A percentile compares a stretch with the other conserved stretches of the same genome.
These are phyloP conservation scores for Elymus sibiricus DNA, from an alignment of 176 grass and related monocot species.

Conservation along the genomic window DNA sequence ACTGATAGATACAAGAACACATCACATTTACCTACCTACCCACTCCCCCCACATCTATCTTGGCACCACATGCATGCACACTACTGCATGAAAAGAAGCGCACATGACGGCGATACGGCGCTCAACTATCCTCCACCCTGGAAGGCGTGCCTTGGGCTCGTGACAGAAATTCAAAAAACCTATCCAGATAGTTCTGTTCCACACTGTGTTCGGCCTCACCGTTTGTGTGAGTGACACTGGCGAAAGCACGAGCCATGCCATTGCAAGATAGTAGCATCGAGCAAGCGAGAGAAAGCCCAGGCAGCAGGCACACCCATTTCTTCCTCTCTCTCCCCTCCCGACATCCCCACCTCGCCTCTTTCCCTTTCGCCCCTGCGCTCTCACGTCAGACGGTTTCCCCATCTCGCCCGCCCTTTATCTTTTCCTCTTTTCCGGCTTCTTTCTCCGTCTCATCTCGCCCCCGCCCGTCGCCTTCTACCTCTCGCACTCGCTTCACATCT, in stretches of 20 bases:
- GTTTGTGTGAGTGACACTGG: not conserved
- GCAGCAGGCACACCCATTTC: not conserved
- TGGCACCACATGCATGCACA: not conserved
- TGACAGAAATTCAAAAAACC: not conserved
- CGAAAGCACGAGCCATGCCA: not conserved
- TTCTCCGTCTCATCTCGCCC: constrained; percentile 4
- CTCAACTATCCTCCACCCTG: not conserved
- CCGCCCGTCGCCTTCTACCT: constrained; percentile 29
- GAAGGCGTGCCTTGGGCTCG: too few species aligned
- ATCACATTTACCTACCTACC: not conserved
- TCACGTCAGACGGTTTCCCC: constrained; percentile 47
- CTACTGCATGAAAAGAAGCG: not conserved
- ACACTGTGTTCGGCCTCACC: not conserved
- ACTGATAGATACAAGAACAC: too few species aligned
- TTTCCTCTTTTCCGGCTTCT: constrained; percentile 23
- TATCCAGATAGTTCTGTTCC: not conserved
- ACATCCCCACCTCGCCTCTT: constrained; percentile 31
- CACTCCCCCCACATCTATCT: not conserved
- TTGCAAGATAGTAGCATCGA: not conserved
- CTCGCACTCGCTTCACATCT: constrained; percentile 2
- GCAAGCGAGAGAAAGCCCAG: not conserved
- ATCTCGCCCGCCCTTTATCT: constrained; percentile 33
- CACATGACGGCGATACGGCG: not conserved
- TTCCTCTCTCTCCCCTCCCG: not conserved
- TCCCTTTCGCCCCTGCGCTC: constrained; percentile 34